Base-by-base conservation (phyloP, 129 eudicot species). In the Kitagawia praeruptora region DNA sequence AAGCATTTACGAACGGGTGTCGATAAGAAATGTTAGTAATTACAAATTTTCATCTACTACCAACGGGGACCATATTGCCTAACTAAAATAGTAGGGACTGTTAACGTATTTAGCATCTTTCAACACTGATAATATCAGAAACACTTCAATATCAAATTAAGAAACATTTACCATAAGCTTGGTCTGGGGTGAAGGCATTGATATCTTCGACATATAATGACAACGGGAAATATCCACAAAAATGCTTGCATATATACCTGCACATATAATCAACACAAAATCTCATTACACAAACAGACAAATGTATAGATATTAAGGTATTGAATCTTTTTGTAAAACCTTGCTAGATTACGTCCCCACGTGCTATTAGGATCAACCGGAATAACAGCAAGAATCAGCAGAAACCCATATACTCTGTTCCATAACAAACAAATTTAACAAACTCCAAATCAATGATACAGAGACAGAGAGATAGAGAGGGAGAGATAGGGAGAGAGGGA, bases 241-340 rank as follows among this genome's bases (percentile, higher is more conserved):
- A 91, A 63, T 96, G 91, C 92, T 90, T 92, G 73, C 97, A 90
- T 79, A 96, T 90, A 83, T 89, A 92, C 85, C 99, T 96, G 88
- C 46, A 77, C 85, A 61, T 61, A 9, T 8, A 9, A 44, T 44
- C 47, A 44, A 44, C 47, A 9, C 47, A 25, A 44, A 44, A 44
- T 44, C 67, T 8, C 12, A 51, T 16, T 16, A 3, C 7, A 15
- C 23, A 16, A 16, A 56, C 12, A 71, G 5, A 40, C 74, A 37
- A 4, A 73, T 34, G 70, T 58, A 61, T 23, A 45, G 38, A 10
- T 37, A 64, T 42, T 14, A 42, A 14, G 15, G 10, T 27, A 5
- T 27, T 13, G 44, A 80, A 34, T n/a, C 75, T 14, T 14, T 44
- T 28, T 34, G 69, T 16, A 51, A 78, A 10, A 95, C 97, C 94